phyloP scores from a whole-genome alignment of 352 stramenopile genomes.

The Pythium folliculosum region DNA sequence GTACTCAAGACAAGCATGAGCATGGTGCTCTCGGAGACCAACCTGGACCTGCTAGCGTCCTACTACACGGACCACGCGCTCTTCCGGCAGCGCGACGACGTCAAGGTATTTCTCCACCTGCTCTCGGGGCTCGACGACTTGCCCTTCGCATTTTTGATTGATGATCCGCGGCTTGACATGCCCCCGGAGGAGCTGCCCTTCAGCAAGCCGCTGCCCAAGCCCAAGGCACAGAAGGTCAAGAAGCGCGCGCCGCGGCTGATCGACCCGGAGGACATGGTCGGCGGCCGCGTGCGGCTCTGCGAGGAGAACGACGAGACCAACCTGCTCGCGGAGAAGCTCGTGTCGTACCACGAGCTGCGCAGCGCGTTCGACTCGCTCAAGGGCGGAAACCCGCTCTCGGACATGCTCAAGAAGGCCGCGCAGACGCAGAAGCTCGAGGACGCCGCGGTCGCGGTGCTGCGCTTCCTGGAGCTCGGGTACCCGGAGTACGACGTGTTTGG shows the following conservation, averaged over 20 bases:
- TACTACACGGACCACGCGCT: slow-evolving; percentile 83
- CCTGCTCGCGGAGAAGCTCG: slow-evolving; percentile 73
- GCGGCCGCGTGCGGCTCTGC: slow-evolving; percentile 69
- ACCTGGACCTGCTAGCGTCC: slow-evolving; percentile 71
- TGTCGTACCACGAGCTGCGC: slow-evolving; percentile 74
- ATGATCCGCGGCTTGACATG: slow-evolving; percentile 69
- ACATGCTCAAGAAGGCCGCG: slow-evolving; percentile 61
- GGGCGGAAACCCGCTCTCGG: slow-evolving; percentile 74
- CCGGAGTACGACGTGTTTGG: slow-evolving; percentile 86
- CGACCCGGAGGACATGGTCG: slow-evolving; percentile 83
- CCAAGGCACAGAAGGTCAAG: slow-evolving; percentile 47
- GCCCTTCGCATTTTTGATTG: slow-evolving; percentile 79
- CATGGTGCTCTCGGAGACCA: slow-evolving; percentile 70
- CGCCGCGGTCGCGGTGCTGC: slow-evolving; percentile 66
- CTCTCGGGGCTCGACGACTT: slow-evolving; percentile 65
- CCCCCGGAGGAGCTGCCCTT: slow-evolving; percentile 75
- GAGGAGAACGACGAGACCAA: slow-evolving; percentile 61
- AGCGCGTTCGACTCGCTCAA: slow-evolving; percentile 72
- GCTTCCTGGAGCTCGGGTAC: slow-evolving; percentile 83
- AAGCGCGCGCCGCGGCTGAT: slow-evolving; percentile 71
- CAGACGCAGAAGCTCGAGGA: slow-evolving; percentile 72
- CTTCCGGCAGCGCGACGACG: slow-evolving; percentile 78
- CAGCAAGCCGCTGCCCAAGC: slow-evolving; percentile 54
- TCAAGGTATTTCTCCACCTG: slow-evolving; percentile 74
- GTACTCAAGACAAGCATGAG: slow-evolving; percentile 68